Percentiles rank a stretch among this genome's conserved stretches.
Conservation (phyloP, 208 protist genomes). For the Wallacemonas collosoma region DNA sequence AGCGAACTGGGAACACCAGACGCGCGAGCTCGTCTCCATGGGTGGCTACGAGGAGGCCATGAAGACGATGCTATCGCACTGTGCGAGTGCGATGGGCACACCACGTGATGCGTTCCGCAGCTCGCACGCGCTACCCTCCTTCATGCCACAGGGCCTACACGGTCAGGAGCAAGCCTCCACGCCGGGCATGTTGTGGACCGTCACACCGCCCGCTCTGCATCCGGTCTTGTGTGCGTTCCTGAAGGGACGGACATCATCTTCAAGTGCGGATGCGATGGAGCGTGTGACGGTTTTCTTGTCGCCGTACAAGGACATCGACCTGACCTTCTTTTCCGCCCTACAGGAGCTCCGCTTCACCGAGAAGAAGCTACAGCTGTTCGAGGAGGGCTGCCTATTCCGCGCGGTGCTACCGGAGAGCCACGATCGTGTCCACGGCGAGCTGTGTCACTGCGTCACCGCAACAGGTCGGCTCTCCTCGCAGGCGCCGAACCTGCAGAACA, state of each 20-base stretch:
- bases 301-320: slow-evolving; percentile 78
- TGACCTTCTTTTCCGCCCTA: slow-evolving; percentile 88
- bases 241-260: slow-evolving; percentile 64
- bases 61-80: slow-evolving; percentile 73
- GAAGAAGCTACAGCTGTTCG: slow-evolving; percentile 92
- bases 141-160: slow-evolving; percentile 51
- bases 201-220: slow-evolving; percentile 76
- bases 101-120: slow-evolving; percentile 78
- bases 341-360: slow-evolving; percentile 91
- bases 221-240: slow-evolving; percentile 66
- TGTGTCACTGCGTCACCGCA: slow-evolving; percentile 88
- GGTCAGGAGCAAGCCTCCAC: slow-evolving; percentile 87
- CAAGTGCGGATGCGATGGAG: slow-evolving; percentile 87
- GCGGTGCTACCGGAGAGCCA: slow-evolving; percentile 85
- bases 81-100: slow-evolving; percentile 64
- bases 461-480: slow-evolving; percentile 89
- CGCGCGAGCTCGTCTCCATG: slow-evolving; percentile 60
- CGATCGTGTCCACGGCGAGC: slow-evolving; percentile 85
- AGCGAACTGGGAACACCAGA: slow-evolving; percentile 69
- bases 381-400: slow-evolving; percentile 86
- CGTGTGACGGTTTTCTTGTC: slow-evolving; percentile 84
- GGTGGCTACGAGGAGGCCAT: slow-evolving; percentile 69
- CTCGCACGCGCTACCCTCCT: slow-evolving; percentile 62
- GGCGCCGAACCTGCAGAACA: slow-evolving; percentile 91
- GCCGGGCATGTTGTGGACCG: slow-evolving; percentile 84